phyloP scores from a whole-genome alignment of 176 grass and related monocot species.

The Melocanna baccifera region DNA sequence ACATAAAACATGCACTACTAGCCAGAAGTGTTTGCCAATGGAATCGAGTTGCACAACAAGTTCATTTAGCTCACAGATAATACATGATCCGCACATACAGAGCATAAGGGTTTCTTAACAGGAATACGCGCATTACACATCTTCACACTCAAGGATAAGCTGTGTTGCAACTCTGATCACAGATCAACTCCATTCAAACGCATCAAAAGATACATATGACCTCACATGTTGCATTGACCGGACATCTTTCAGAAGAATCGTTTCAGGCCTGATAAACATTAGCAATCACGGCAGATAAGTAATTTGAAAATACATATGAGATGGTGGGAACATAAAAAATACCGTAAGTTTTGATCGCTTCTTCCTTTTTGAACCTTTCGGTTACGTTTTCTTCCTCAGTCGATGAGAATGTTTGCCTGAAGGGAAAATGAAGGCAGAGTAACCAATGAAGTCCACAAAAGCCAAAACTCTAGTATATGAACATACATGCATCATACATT shows the following conservation, averaged over 20 bases:
- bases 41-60: neutral
- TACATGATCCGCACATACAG: neutral
- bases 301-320: neutral
- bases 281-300: slow-evolving; percentile 7
- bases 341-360: slow-evolving; percentile 56
- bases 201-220: neutral
- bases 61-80: neutral
- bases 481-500: too few relatives aligned
- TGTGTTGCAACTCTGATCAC: neutral
- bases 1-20: neutral
- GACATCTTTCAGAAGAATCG: slow-evolving; percentile 70
- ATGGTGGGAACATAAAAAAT: slow-evolving; percentile 22
- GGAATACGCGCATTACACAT: neutral
- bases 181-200: neutral
- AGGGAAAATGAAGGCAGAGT: slow-evolving; percentile 8
- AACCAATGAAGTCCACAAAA: slow-evolving; percentile 7
- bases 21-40: neutral
- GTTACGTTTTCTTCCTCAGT: slow-evolving; percentile 72
- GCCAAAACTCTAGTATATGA: too few relatives aligned
- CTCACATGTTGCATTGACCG: slow-evolving; percentile 43
- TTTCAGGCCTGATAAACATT: slow-evolving; percentile 71
- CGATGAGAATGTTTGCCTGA: slow-evolving; percentile 78
- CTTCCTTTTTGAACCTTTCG: slow-evolving; percentile 53
- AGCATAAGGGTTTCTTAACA: neutral
- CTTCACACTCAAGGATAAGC: neutral